These are phyloP conservation scores for Aspergillus proliferans DNA, from an alignment of 2,329 filamentous ascomycete species.

Conservation along the genomic window DNA sequence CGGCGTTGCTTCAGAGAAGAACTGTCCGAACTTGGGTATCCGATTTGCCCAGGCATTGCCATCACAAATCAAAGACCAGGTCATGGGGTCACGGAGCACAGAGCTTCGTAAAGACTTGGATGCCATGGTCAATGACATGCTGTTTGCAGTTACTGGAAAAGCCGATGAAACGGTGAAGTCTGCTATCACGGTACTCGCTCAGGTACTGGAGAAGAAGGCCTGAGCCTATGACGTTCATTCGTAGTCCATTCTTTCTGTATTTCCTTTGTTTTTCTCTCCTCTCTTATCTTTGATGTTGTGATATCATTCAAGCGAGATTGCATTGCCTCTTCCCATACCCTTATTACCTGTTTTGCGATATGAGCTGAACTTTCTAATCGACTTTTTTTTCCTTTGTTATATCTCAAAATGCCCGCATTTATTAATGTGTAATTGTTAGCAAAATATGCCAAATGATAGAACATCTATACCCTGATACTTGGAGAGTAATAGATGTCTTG, in stretches of 20 bases:
- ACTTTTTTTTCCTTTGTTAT: background rate
- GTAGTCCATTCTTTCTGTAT: background rate
- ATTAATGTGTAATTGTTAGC: too few relatives aligned
- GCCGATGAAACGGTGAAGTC: conserved; percentile 32
- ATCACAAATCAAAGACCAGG: conserved; percentile 21
- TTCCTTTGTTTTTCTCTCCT: conserved; percentile 1
- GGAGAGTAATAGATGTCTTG: background rate
- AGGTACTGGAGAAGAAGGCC: conserved; percentile 31
- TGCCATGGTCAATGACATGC: conserved; percentile 29
- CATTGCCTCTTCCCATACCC: background rate
- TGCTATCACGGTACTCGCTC: conserved; percentile 30
- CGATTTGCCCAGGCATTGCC: conserved; percentile 22
- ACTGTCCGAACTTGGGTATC: conserved; percentile 27
- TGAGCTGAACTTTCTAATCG: background rate
- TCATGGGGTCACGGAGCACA: conserved; percentile 23
- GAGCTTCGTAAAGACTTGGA: conserved; percentile 29
- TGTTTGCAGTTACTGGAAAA: conserved; percentile 31
- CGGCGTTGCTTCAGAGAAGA: conserved; percentile 29
- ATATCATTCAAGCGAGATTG: too few relatives aligned
- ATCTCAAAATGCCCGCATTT: too few relatives aligned
- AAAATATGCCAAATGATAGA: background rate
- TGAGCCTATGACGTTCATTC: conserved; percentile 6
- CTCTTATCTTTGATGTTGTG: too few relatives aligned
- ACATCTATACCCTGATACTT: background rate
- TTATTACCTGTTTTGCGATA: background rate